Base-by-base conservation (phyloP, 148 eudicot genomes). In the Cornus controversa region DNA sequence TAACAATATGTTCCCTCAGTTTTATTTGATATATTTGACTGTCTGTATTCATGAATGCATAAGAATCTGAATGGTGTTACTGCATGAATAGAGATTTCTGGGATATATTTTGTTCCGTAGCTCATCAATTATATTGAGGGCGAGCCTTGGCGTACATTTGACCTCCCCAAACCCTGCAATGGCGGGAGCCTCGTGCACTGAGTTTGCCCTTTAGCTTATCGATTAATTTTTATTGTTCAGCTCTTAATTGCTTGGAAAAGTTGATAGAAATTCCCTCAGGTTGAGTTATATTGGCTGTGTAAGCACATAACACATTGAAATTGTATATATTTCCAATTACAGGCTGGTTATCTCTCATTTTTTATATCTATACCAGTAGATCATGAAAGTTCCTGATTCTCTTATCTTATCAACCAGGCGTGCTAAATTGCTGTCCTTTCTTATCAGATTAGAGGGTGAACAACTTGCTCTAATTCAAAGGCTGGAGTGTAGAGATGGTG, bases 401-500 rank as follows among this genome's bases (percentile, higher is more conserved):
- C 57, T 1, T 50, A 50, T 50, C 57, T 15, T 50, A 15, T 50
- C 57, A 50, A 50, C 57, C 4, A 16, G 57, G 57, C 3, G 18
- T 50, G 15, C 57, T 15, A 50, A 13, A 15, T 8, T 50, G 57
- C 20, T 50, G 3, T 50, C 18, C 57, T 50, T 50, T 50, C 57
- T 13, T 50, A 13, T 50, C 20, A 50, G 57, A 50, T 50, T 0
- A 50, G 57, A 50, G 57, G 57, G 57, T 50, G 57, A 50, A 15
- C 15, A 50, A 50, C 57, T 50, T 50, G 15, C 57, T 50, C 57
- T 50, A 16, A 50, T 50, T 50, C 1, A 7, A 4, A 50, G 57
- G 57, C 57, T 11, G 57, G 57, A 50, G 57, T 13, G 22, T 72
- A 76, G 76, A 78, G 80, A 89, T 89, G 91, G 91, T 89, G 81